Percentiles rank a stretch among this genome's conserved stretches.
These are phyloP conservation scores for Dactylonectria estremocensis DNA, from an alignment of 2,329 filamentous ascomycete species.

Conservation along the genomic window DNA sequence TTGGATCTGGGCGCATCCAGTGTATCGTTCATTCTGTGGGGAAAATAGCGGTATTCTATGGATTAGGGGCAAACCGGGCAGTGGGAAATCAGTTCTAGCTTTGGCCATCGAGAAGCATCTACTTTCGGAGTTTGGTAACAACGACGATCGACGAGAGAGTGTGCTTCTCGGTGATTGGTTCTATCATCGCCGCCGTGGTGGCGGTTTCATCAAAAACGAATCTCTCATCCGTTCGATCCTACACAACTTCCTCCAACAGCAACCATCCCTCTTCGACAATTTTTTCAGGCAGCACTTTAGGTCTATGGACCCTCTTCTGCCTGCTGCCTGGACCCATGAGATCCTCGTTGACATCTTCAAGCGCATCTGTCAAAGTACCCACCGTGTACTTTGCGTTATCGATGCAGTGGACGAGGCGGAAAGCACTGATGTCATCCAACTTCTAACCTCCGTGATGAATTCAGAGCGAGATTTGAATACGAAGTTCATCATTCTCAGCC, in stretches of 20 bases:
- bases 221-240: background rate
- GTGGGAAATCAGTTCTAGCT: slow-evolving; percentile 28
- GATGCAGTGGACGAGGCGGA: slow-evolving; percentile 3
- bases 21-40: background rate
- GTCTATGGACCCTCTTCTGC: background rate
- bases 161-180: background rate
- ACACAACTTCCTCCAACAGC: background rate
- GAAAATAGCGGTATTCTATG: slow-evolving; percentile 15
- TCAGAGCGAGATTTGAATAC: background rate
- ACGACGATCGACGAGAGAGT: background rate
- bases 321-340: background rate
- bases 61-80: slow-evolving; percentile 27
- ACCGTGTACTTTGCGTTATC: background rate
- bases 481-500: slow-evolving; percentile 14
- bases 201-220: slow-evolving; percentile 3
- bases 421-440: background rate
- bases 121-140: no score
- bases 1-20: slow-evolving; percentile 17
- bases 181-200: background rate
- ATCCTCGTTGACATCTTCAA: background rate
- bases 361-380: background rate
- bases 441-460: background rate
- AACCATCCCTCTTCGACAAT: background rate
- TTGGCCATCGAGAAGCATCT: slow-evolving; percentile 8
- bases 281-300: background rate